phyloP scores from a whole-genome alignment of 2,329 filamentous ascomycete genomes.

The Fusarium subglutinans region DNA sequence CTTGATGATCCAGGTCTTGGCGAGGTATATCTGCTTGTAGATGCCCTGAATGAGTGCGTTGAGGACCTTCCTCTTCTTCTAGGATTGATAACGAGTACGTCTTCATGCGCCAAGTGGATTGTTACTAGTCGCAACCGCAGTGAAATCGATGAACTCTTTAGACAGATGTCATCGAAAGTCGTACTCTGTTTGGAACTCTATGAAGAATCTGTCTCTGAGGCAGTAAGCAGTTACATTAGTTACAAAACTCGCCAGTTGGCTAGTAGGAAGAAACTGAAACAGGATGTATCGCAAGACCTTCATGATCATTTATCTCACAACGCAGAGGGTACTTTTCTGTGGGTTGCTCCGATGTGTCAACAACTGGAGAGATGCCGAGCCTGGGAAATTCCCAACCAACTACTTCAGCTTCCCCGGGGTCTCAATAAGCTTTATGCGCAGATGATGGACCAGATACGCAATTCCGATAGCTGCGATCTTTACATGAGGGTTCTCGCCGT shows the following conservation, averaged over 20 bases:
- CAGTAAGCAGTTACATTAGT: conserved; percentile 51
- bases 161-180: conserved; percentile 16
- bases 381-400: background rate
- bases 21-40: conserved; percentile 45
- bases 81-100: conserved; percentile 7
- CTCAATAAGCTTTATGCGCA: fast-evolving
- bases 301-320: background rate
- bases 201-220: conserved; percentile 43
- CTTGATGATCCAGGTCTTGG: fast-evolving
- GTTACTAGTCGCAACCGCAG: conserved; percentile 55
- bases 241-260: conserved; percentile 38
- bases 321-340: conserved; percentile 45
- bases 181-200: conserved; percentile 52
- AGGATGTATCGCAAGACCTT: fast-evolving
- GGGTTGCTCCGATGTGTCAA: conserved; percentile 27
- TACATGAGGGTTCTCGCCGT: background rate
- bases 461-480: fast-evolving
- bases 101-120: conserved; percentile 50
- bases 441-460: background rate
- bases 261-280: fast-evolving
- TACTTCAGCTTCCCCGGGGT: fast-evolving
- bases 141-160: conserved; percentile 43
- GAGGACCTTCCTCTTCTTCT: conserved; percentile 45
- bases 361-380: background rate
- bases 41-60: conserved; percentile 58